Conservation (phyloP, 192 early-diverging fungal species). For the Entomortierella chlamydospora region DNA sequence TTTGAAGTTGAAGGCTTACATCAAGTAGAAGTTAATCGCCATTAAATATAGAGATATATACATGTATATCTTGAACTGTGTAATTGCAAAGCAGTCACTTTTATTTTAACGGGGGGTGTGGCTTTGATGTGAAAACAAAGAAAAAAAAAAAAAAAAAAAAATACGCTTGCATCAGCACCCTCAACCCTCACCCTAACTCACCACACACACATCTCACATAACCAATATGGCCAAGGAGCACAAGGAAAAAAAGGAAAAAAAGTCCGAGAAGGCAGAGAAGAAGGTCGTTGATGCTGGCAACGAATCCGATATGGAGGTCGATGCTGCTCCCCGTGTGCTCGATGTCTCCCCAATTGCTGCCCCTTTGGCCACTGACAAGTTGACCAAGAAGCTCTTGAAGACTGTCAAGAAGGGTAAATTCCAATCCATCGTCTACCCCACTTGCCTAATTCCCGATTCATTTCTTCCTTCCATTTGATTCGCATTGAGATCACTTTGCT, state of each 20-base stretch:
- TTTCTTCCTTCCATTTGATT: slow-evolving; percentile 26
- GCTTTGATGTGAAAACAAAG: slow-evolving; percentile 1
- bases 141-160: slow-evolving; percentile 21
- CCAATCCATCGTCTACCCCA: not conserved
- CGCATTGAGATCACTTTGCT: not conserved
- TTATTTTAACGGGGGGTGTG: not conserved
- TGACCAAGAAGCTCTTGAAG: slow-evolving; percentile 88
- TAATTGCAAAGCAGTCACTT: not conserved
- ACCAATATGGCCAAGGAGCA: slow-evolving; percentile 66
- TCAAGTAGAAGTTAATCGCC: slow-evolving; percentile 37
- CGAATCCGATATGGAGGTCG: slow-evolving; percentile 62
- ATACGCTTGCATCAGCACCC: not conserved
- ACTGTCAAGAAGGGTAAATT: slow-evolving; percentile 89
- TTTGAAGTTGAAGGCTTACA: slow-evolving; percentile 67
- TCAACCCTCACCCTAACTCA: slow-evolving; percentile 1
- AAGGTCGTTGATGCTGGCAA: slow-evolving; percentile 40
- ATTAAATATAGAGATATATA: too few relatives aligned
- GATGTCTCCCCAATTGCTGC: slow-evolving; percentile 79
- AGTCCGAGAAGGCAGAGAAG: slow-evolving; percentile 52
- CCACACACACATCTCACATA: slow-evolving; percentile 21
- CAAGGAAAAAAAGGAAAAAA: slow-evolving; percentile 53
- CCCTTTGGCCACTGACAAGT: slow-evolving; percentile 85
- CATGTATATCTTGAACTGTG: too few relatives aligned
- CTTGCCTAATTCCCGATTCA: too few relatives aligned
- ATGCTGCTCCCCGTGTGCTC: slow-evolving; percentile 59